Evolutionary conservation across 2,329 filamentous ascomycete genomes (phyloP), one percentile per base, ranked within the genome.

Genomic region (Cladosporium oxysporum): DNA sequence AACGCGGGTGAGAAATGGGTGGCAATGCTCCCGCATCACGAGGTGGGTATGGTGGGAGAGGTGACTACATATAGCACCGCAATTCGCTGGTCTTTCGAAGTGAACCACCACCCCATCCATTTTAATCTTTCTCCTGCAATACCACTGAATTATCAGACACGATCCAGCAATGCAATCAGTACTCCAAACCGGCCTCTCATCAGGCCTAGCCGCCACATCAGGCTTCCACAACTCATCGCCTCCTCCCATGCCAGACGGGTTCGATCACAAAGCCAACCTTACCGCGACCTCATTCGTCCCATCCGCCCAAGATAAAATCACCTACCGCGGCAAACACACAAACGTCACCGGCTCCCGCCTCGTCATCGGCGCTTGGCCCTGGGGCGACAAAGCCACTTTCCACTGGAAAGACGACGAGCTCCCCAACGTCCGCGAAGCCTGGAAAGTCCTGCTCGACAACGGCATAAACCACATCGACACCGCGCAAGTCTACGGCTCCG

Each of bases 401-500:
- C 52, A 71, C 65, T 77, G 78, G 72, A 71, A 78, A n/a, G 64
- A 72, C 18, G 72, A 75, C n/a, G 77, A 80, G 62, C 72, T 74
- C n/a, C 74, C 71, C 3, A 71, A 64, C 16, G 72, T 79, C 14
- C 76, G 78, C 18, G 75, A 74, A 53, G 80, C 79, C 23, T 82
- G 80, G 79, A 68, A 74, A 49, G 68, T 75, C 29, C 72, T 79
- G n/a, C 73, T 78, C 58, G 68, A 73, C 7, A 73, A 75, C 5
- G 76, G 77, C 16, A 66, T 81, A 28, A 80, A 77, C 63, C 81
- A 81, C 66, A 76, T 82, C 66, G 80, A 82, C 68, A 82, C 79
- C 6, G 79, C 80, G 10, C 77, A 81, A 71, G 77, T 74, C 18
- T 82, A 82, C 67, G 80, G 79, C 49, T 74, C 72, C 29, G 79